Evolutionary conservation across 129 eudicot genomes (phyloP).

Genomic region (Flaveria sonorensis): DNA sequence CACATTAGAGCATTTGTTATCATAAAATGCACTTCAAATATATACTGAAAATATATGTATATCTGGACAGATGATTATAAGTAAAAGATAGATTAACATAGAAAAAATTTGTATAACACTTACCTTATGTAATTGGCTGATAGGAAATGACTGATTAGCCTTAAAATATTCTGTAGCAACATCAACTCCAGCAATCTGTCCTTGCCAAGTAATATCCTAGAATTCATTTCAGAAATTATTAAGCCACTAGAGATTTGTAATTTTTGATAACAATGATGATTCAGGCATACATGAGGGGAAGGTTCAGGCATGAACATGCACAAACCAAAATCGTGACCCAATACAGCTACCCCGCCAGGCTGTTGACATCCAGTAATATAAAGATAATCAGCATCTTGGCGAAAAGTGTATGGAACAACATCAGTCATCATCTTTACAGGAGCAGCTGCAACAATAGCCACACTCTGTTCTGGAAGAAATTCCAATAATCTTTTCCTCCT

Average conservation of each 20-base stretch:
- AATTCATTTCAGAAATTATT: constrained; percentile 24
- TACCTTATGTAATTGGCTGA: constrained; percentile 64
- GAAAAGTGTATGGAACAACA: constrained; percentile 87
- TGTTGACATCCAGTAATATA: constrained; percentile 93
- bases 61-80: not conserved
- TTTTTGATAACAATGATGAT: constrained; percentile 14
- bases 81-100: not conserved
- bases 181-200: constrained; percentile 84
- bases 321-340: constrained; percentile 84
- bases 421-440: constrained; percentile 97
- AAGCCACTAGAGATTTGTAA: constrained; percentile 1
- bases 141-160: constrained; percentile 78
- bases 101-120: constrained; percentile 9
- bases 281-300: constrained; percentile 53
- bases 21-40: no score
- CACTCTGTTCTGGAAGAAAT: constrained; percentile 80
- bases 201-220: constrained; percentile 91
- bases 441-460: constrained; percentile 85
- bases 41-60: no score
- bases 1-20: constrained; percentile 8
- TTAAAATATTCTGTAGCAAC: constrained; percentile 66
- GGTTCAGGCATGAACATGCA: constrained; percentile 98
- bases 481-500: constrained; percentile 77
- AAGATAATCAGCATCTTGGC: constrained; percentile 91
- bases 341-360: constrained; percentile 93